Evolutionary conservation across 192 early-diverging fungal genomes (phyloP), one percentile per base, ranked within the genome.

Genomic region (Coemansia sp.): DNA sequence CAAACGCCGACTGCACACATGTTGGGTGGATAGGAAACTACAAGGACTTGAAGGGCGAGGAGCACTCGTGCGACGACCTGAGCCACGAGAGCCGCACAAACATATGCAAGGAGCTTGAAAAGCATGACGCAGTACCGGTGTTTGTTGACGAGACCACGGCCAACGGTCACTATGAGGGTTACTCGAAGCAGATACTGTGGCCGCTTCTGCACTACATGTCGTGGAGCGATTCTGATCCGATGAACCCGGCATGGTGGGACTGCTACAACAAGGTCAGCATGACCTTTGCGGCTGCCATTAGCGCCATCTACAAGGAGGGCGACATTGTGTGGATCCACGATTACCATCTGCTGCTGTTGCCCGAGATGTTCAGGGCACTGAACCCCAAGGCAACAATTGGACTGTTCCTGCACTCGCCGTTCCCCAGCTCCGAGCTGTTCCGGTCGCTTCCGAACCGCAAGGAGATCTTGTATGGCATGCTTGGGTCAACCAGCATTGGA

Each of bases 151-250:
- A 91, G 17, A 68, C 82, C 21, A 81, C 78, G 23, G 88, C 92
- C 22, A 64, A 81, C 49, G 89, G 86, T 42, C 95, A 98, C 75
- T 99, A 99, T 68, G 97, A 97, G 58, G 97, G 97, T 1, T 99
- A 95, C 75, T 96, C 95, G 83, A 98, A 98, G 83, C 83, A 85
- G 57, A 92, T 93, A n/a, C 81, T 98, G 31, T 98, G 94, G 95
- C 94, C 95, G 38, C 74, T 98, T 67, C 88, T 98, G 52, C 94
- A 97, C 77, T 98, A 97, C 68, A 86, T 96, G 46, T 84, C 94
- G 40, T 95, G 93, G 93, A 87, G 89, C 62, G 82, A 84, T 40
- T 79, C 88, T 23, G 83, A 86, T 1, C 85, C 89, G 60, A 85
- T 88, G 46, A 80, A 87, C 23, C 62, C 82, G 34, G 65, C 57